Percentiles rank a stretch among this genome's conserved stretches.
These are phyloP conservation scores for Pistacia vera DNA, from an alignment of 345 rosid genomes.

Conservation along the genomic window DNA sequence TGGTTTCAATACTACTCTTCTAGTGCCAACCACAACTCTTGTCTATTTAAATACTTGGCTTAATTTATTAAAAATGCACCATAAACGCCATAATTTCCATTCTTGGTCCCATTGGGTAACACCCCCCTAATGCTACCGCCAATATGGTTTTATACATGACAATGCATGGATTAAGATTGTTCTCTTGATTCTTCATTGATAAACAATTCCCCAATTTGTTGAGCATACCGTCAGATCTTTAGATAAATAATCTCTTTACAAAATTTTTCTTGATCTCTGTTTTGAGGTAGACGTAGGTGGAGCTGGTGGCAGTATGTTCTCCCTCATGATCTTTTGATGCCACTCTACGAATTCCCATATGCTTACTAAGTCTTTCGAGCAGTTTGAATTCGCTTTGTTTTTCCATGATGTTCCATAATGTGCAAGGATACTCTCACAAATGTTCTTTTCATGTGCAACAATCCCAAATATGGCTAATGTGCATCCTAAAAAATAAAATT, in stretches of 20 bases:
- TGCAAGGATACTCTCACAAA: neutral
- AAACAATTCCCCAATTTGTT: neutral
- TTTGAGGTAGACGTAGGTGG: too few relatives aligned
- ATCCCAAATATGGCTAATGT: neutral
- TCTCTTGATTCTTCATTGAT: neutral
- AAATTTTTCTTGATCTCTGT: too few relatives aligned
- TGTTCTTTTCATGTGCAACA: neutral
- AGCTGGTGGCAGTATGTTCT: too few relatives aligned
- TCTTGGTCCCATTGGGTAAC: too few relatives aligned
- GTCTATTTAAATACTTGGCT: neutral
- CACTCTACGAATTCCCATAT: neutral
- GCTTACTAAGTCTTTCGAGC: neutral
- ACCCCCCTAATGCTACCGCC: neutral
- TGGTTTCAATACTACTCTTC: neutral
- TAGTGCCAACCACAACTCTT: neutral
- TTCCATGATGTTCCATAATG: neutral
- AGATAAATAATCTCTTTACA: too few relatives aligned
- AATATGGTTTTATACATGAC: neutral
- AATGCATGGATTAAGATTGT: neutral
- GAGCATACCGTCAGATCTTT: neutral
- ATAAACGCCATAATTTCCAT: too few relatives aligned
- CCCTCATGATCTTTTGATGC: too few relatives aligned
- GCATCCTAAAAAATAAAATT: too few relatives aligned
- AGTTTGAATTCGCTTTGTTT: neutral
- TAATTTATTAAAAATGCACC: neutral